Evolutionary conservation across 2,329 filamentous ascomycete genomes (phyloP).

Genomic region (Samsoniella hepiali): DNA sequence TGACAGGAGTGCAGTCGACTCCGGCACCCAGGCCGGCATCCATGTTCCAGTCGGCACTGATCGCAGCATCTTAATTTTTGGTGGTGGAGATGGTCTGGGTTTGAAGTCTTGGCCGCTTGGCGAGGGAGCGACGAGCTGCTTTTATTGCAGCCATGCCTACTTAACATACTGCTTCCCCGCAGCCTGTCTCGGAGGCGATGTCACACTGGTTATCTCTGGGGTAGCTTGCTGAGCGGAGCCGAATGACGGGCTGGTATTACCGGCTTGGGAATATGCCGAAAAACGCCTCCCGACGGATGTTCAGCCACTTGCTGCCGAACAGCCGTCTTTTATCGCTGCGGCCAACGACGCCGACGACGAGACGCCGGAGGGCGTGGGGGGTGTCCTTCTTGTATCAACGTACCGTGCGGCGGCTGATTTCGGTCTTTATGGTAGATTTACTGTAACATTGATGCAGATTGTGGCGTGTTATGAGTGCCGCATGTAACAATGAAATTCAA

Average conservation of each 20-base stretch:
- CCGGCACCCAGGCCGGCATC: constrained; percentile 45
- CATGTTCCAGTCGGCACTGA: constrained; percentile 39
- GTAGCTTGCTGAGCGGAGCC: background rate
- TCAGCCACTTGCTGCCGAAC: constrained; percentile 9
- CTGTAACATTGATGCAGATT: no score
- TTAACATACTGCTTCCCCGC: background rate
- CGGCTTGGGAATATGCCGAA: background rate
- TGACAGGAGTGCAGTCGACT: constrained; percentile 38
- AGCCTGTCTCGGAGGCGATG: background rate
- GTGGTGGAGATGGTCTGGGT: background rate
- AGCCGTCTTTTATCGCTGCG: background rate
- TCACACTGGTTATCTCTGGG: background rate
- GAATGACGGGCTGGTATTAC: background rate
- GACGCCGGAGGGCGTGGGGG: no score
- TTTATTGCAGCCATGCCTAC: background rate
- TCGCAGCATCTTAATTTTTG: constrained; percentile 3
- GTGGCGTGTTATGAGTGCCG: no score
- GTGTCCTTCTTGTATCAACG: no score
- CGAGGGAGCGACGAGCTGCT: background rate
- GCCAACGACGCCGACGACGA: no score
- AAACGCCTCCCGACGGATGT: background rate
- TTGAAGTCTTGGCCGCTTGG: fast-evolving
- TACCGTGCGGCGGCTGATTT: no score
- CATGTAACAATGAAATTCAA: no score
- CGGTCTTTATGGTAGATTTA: no score